Base-by-base conservation (phyloP, 1,284 basidiomycete species). In the Schizophyllum commune region DNA sequence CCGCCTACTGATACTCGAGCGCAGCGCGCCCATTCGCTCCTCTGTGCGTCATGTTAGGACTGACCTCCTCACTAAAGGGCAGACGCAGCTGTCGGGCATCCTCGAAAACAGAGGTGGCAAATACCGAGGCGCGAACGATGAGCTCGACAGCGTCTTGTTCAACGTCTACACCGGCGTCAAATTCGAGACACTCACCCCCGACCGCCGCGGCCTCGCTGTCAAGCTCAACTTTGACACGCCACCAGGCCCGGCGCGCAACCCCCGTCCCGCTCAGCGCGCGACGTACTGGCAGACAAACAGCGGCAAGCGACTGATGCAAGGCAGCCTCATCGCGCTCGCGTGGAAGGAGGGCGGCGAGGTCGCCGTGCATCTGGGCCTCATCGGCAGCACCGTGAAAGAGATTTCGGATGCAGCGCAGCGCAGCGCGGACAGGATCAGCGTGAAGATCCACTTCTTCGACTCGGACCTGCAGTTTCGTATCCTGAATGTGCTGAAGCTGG, bases 251-350 rank as follows among this genome's bases (percentile, higher is more conserved):
- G 83, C 83, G 13, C 77, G 81, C n/a, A 66, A 74, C 17, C 21
- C 64, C 0, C 67, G 73, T 47, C 19, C 69, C 2, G 64, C 63
- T 8, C 68, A 64, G 9, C 79, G 83, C 0, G 70, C 63, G 2
- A 68, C 70, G 0, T 86, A 80, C 66, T 88, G 85, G 85, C 75
- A 84, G 63, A 72, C 73, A 1, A 73, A 76, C 68, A 73, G 78
- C 20, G 77, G 80, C 1, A 83, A 83, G 62, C 75, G 83, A 1
- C 73, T 87, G 27, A 76, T 80, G 57, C 75, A 78, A 64, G 85
- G 85, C 1, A 81, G 82, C 3, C 77, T 88, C 1, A 73, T 87
- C 33, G 84, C 79, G 39, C 71, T 87, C 0, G 68, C 85, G 19
- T 81, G 79, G 77, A 70, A 77, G 58, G 68, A 63, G 0, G 65